phyloP scores from a whole-genome alignment of 306 rosid genomes.

The Ceratonia siliqua region DNA sequence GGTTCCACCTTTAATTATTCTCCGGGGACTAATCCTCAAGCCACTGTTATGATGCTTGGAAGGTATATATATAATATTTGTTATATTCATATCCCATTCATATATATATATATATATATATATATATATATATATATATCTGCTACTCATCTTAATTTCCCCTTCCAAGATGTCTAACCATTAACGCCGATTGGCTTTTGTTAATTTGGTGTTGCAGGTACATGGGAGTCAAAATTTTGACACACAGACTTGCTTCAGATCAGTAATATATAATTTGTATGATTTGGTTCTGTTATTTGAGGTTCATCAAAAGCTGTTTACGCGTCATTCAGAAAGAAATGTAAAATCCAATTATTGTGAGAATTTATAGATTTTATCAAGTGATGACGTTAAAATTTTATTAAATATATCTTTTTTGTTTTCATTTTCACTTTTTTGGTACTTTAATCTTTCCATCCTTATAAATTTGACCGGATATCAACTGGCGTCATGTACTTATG shows the following conservation, averaged over 20 bases:
- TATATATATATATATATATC: too few species aligned
- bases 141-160: too few species aligned
- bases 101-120: too few species aligned
- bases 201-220: conserved; percentile 54
- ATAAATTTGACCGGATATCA: too few species aligned
- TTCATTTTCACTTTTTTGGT: too few species aligned
- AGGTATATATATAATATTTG: too few species aligned
- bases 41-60: conserved; percentile 86
- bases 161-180: too few species aligned
- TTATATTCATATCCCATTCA: background rate
- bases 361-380: background rate
- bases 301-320: background rate
- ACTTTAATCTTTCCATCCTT: too few species aligned
- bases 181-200: background rate
- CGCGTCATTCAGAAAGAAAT: background rate
- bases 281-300: background rate
- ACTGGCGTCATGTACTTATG: too few species aligned
- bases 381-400: background rate
- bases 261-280: background rate
- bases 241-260: conserved; percentile 40
- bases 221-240: conserved; percentile 66
- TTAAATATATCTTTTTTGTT: too few species aligned
- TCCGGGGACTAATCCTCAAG: conserved; percentile 88
- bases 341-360: background rate
- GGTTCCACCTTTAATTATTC: conserved; percentile 78